Evolutionary conservation across 2,329 filamentous ascomycete genomes (phyloP).

Genomic region (Microcyclospora tardicrescens): DNA sequence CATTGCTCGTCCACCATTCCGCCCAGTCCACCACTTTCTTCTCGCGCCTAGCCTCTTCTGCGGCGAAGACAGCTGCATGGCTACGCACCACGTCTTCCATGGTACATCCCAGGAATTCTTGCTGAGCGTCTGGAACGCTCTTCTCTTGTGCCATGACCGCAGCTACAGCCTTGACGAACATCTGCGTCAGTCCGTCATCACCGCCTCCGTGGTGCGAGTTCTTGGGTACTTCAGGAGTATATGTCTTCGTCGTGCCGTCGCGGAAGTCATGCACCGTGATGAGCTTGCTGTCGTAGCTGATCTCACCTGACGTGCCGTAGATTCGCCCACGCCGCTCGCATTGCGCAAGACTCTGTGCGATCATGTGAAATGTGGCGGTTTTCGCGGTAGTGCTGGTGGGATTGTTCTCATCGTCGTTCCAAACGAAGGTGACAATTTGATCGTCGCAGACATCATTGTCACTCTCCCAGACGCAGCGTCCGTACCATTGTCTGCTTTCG

Average conservation of each 20-base stretch:
- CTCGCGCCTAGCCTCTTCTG: conserved; percentile 66
- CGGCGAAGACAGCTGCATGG: conserved; percentile 87
- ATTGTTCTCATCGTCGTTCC: conserved; percentile 50
- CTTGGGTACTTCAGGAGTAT: conserved; percentile 46
- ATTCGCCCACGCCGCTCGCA: conserved; percentile 76
- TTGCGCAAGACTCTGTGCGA: conserved; percentile 74
- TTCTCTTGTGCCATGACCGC: conserved; percentile 60
- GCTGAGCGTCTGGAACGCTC: conserved; percentile 58
- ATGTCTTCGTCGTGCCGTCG: conserved; percentile 32
- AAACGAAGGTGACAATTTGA: conserved; percentile 75
- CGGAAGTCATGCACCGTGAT: conserved; percentile 65
- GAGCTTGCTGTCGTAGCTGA: conserved; percentile 66
- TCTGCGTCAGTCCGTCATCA: conserved; percentile 63
- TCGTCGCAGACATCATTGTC: conserved; percentile 94
- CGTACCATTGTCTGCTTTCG: conserved; percentile 55
- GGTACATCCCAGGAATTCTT: conserved; percentile 63
- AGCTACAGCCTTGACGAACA: conserved; percentile 73
- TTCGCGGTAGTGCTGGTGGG: conserved; percentile 49
- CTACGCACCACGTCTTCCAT: conserved; percentile 79
- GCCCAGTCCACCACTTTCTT: conserved; percentile 55
- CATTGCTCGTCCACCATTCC: conserved; percentile 8
- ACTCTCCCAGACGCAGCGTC: conserved; percentile 85
- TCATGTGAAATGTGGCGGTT: conserved; percentile 86
- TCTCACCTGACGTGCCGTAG: conserved; percentile 76
- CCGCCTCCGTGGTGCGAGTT: conserved; percentile 54